phyloP scores from a whole-genome alignment of 345 rosid genomes.

The Moricandia arvensis region DNA sequence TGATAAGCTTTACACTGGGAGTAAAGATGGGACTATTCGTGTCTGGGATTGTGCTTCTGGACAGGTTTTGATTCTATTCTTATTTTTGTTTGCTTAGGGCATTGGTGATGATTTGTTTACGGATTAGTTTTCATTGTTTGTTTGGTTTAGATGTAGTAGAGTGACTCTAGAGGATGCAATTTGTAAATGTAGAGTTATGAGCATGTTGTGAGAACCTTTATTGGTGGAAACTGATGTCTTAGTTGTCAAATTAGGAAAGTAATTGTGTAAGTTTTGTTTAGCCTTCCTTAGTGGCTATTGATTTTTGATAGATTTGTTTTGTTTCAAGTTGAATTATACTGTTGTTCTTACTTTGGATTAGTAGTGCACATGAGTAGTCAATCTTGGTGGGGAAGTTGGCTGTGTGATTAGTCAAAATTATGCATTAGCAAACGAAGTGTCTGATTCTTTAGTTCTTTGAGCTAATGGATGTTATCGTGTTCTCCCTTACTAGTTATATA shows the following conservation, averaged over 20 bases:
- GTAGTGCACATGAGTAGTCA: constrained; percentile 60
- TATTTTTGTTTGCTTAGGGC: background rate
- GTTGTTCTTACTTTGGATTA: background rate
- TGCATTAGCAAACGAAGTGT: background rate
- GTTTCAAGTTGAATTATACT: too few relatives aligned
- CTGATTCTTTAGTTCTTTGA: background rate
- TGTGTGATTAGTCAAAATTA: constrained; percentile 57
- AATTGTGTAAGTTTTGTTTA: background rate
- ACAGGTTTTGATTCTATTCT: constrained; percentile 52
- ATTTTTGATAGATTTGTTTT: background rate
- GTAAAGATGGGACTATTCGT: constrained; percentile 81
- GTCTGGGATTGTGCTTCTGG: constrained; percentile 96
- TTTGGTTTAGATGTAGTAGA: background rate
- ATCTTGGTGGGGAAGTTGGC: constrained; percentile 82
- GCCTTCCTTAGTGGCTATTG: background rate
- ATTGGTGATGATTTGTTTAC: background rate
- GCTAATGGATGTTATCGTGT: background rate
- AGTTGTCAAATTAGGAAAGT: background rate
- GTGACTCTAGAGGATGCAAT: background rate
- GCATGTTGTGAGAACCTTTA: background rate
- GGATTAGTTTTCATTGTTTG: background rate
- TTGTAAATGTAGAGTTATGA: background rate
- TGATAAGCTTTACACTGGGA: constrained; percentile 86
- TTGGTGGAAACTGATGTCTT: background rate
- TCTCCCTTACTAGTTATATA: background rate